These are phyloP conservation scores for Apiospora pterosperma DNA, from an alignment of 2,329 filamentous ascomycete species.

Conservation along the genomic window DNA sequence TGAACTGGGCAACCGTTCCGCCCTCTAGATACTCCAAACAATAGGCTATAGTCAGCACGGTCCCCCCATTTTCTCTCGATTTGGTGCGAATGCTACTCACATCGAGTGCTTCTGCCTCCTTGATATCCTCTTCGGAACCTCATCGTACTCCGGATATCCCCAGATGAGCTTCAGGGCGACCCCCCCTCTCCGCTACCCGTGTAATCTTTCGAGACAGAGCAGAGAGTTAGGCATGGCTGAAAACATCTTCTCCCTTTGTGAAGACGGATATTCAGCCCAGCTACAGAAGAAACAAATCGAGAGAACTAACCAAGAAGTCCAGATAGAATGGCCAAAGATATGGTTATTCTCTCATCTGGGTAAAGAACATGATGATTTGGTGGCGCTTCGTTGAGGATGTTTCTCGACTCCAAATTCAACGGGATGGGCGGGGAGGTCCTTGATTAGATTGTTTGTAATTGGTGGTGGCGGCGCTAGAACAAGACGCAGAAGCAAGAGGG, in stretches of 20 bases:
- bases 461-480: neutral
- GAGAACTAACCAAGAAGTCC: neutral
- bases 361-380: neutral
- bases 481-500: neutral
- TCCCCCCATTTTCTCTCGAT: too few relatives aligned
- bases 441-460: neutral
- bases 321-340: neutral
- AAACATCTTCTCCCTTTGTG: neutral
- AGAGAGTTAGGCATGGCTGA: neutral
- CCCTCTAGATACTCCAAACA: too few relatives aligned
- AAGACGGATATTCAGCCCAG: neutral
- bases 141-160: too few relatives aligned
- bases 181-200: too few relatives aligned
- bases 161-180: too few relatives aligned
- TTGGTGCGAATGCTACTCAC: too few relatives aligned
- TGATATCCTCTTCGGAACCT: too few relatives aligned
- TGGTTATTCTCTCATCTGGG: neutral
- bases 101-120: too few relatives aligned
- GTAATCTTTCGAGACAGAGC: neutral
- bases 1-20: too few relatives aligned
- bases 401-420: neutral
- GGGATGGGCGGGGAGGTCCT: neutral
- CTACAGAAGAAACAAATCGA: neutral
- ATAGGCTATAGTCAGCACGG: too few relatives aligned
- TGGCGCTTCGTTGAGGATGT: neutral